Evolutionary conservation across 371 early-diverging fungal genomes (phyloP).

Genomic region (Actinomucor elegans): DNA sequence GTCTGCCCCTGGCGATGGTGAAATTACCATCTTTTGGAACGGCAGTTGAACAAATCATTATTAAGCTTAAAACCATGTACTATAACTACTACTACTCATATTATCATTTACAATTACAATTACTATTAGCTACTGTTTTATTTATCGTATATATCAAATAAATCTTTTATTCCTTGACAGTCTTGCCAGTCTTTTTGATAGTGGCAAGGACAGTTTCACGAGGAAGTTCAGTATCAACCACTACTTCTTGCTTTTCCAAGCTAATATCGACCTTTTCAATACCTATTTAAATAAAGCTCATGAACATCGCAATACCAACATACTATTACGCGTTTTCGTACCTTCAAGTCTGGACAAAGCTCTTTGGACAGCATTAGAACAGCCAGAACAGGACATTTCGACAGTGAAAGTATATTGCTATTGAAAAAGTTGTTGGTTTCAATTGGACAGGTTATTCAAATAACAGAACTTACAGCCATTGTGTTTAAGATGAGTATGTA

Average conservation of each 20-base stretch:
- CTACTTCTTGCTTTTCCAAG: slow-evolving; percentile 72
- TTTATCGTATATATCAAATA: slow-evolving; percentile 1
- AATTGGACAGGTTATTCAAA: not conserved
- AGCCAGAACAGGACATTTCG: slow-evolving; percentile 83
- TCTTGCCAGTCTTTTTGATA: slow-evolving; percentile 75
- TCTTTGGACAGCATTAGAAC: slow-evolving; percentile 75
- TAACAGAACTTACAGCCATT: slow-evolving; percentile 11
- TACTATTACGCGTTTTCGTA: no score
- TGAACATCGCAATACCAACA: no score
- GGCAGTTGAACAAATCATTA: slow-evolving; percentile 14
- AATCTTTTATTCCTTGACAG: slow-evolving; percentile 32
- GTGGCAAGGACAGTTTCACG: slow-evolving; percentile 65
- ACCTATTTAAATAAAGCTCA: slow-evolving; percentile 26
- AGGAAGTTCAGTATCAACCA: slow-evolving; percentile 45
- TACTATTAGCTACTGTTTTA: not conserved
- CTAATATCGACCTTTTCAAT: slow-evolving; percentile 63
- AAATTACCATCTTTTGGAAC: slow-evolving; percentile 53
- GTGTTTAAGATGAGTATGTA: no score
- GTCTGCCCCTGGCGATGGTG: slow-evolving; percentile 47
- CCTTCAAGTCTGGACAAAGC: slow-evolving; percentile 65
- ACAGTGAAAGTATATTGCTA: slow-evolving; percentile 75
- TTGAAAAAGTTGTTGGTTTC: no score
- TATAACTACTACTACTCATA: no score
- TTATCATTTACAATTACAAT: not conserved
- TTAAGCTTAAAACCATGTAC: no score